Conservation (phyloP, 495 filamentous ascomycete species). For the Aspergillus asperescens region DNA sequence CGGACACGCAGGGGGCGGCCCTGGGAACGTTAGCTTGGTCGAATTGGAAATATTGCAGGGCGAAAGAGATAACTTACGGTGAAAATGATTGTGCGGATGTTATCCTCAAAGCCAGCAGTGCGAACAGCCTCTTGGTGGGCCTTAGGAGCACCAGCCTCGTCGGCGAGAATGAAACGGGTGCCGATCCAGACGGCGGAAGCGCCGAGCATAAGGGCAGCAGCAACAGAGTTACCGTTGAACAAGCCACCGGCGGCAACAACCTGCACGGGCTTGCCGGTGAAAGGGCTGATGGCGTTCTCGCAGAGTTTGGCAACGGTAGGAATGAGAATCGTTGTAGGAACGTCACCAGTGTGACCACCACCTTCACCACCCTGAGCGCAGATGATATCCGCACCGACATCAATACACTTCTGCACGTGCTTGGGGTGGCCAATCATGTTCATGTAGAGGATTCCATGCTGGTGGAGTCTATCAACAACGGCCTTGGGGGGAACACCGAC, state of each 20-base stretch:
- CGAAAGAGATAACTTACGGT: constrained; percentile 49
- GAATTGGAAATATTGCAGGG: background rate
- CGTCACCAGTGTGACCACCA: constrained; percentile 86
- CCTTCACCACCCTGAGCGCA: constrained; percentile 92
- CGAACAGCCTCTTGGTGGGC: constrained; percentile 95
- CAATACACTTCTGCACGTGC: constrained; percentile 91
- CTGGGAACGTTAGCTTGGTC: constrained; percentile 24
- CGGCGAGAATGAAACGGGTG: constrained; percentile 87
- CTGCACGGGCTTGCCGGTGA: constrained; percentile 81
- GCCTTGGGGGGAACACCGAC: constrained; percentile 87
- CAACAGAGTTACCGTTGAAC: constrained; percentile 86
- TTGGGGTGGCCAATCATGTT: constrained; percentile 99
- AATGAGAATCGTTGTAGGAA: constrained; percentile 83
- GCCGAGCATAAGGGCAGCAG: constrained; percentile 87
- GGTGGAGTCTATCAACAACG: constrained; percentile 86
- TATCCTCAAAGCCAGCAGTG: constrained; percentile 89
- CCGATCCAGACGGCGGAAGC: constrained; percentile 93
- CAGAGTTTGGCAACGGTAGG: constrained; percentile 81
- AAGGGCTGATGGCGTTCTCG: constrained; percentile 74
- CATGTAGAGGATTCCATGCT: constrained; percentile 88
- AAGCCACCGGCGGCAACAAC: constrained; percentile 93
- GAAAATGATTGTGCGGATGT: constrained; percentile 95
- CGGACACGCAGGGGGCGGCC: constrained; percentile 90
- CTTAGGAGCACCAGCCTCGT: constrained; percentile 90
- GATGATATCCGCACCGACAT: constrained; percentile 83